Evolutionary conservation across 1,284 basidiomycete genomes (phyloP), one percentile per base, ranked within the genome.

Genomic region (Trichosporon coremiiforme): DNA sequence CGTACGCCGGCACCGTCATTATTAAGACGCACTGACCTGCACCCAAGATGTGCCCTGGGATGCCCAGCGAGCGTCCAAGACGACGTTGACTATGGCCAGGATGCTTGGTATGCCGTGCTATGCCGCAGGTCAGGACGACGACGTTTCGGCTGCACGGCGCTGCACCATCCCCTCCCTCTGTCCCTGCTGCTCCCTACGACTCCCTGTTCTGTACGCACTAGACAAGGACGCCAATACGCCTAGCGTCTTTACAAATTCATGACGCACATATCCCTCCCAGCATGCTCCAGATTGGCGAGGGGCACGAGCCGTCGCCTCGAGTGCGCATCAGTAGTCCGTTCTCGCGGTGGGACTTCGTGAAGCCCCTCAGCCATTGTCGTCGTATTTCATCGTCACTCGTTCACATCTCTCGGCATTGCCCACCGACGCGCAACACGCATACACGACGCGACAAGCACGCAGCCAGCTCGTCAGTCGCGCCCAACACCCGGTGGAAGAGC

Each of bases 21-120:
- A 53, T 53, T 20, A 22, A 53, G 20, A 22, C 47, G 47, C 47
- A 53, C 47, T 53, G 47, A 53, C 47, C 47, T 53, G 47, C 47
- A 22, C 47, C 47, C 47, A 20, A 20, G 47, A 53, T 4, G 20
- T 12, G 47, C 47, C 47, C 47, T 53, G n/a, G 47, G 17, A 17
- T 17, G 47, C 47, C 47, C 47, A 22, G 47, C 20, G 20, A 17
- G 6, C 17, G 47, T n/a, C 47, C 47, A 53, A 53, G 47, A 22
- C 47, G 47, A 53, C 20, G 9, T 3, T 9, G 3, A 22, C 20
- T 3, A 53, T 12, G 20, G 20, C 47, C 47, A 53, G 47, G 47
- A 53, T 20, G 47, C 47, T 53, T 53, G 47, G 47, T 53, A 53
- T 7, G 47, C 47, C 20, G 47, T 22, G 47, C n/a, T 53, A 7